Base-by-base conservation (phyloP, 1,284 basidiomycete genomes). In the Trametes hirsuta region DNA sequence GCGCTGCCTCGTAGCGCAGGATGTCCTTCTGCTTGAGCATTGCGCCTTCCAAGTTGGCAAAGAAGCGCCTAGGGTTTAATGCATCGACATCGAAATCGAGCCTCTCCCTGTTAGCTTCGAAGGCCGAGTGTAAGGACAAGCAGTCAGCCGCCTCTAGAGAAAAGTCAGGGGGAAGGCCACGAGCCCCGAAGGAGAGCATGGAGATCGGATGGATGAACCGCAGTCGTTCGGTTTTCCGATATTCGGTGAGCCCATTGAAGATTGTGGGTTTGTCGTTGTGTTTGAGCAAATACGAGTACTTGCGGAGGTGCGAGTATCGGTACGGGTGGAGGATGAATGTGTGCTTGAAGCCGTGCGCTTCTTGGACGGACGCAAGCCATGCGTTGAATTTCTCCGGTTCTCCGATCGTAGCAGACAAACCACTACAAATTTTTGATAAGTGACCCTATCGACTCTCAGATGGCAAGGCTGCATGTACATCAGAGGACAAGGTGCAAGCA, bases 271-370 rank as follows among this genome's bases (percentile, higher is more conserved):
- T 58, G 15, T 73, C 49, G n/a, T 59, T 46, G 2, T 49, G 40
- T 42, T 71, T 67, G 11, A 82, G 66, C 47, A 76, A 70, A 63
- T 87, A 91, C 52, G 76, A 79, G 67, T 81, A 87, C 69, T 90
- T 91, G 49, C 88, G 81, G 1, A 91, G 77, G 65, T 89, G 87
- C 1, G 87, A 89, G 69, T 89, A 91, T 4, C 88, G 83, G 69
- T 88, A 82, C 1, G 80, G 82, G 69, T 89, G 84, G 55, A 84
- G 72, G 35, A 91, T 79, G 68, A 86, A 83, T 2, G 74, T 77
- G 69, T 90, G 84, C 30, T 81, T 71, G 69, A 81, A 84, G 0
- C 82, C 81, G 58, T 87, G 84, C 0, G 81, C 77, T 53, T 71
- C 67, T 69, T 90, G 88, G 18, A 90, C 83, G 2, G 81, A 80